phyloP scores from a whole-genome alignment of 2,329 filamentous ascomycete genomes.

The Sporothrix pseudoabietina region DNA sequence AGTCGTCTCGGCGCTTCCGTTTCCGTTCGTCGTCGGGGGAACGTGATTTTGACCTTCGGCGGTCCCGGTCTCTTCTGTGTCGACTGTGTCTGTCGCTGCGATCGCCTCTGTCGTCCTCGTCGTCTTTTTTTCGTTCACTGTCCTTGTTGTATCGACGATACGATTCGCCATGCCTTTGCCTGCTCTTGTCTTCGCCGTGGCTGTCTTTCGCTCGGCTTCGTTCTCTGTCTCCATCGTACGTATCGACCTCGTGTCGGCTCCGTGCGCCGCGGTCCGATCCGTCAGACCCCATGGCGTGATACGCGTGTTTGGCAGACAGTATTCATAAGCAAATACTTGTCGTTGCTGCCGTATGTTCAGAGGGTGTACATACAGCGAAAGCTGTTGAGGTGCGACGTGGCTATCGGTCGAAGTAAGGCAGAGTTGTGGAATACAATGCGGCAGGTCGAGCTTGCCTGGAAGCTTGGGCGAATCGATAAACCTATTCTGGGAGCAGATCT shows the following conservation, averaged over 20 bases:
- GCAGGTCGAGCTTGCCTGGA: background rate
- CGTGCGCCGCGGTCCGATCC: background rate
- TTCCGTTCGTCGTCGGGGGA: constrained; percentile 18
- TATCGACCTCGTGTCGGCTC: constrained; percentile 31
- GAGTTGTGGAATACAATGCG: background rate
- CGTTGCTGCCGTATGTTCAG: background rate
- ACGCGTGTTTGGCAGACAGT: background rate
- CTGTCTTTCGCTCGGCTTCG: constrained; percentile 36
- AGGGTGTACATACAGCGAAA: background rate
- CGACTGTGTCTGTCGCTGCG: constrained; percentile 22
- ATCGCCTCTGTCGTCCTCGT: constrained; percentile 26
- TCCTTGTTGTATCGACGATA: background rate
- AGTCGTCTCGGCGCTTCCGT: constrained; percentile 17
- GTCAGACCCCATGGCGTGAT: constrained; percentile 20
- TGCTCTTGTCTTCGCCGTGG: constrained; percentile 28
- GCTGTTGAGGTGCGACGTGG: background rate
- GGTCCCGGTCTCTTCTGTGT: constrained; percentile 24
- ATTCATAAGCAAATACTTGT: background rate
- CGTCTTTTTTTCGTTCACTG: constrained; percentile 37
- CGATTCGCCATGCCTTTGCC: background rate
- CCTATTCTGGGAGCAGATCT: background rate
- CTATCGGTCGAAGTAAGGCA: background rate
- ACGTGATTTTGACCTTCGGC: constrained; percentile 23
- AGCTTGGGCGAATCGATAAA: background rate
- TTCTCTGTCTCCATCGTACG: constrained; percentile 35